These are phyloP conservation scores for Tilletia horrida DNA, from an alignment of 1,284 basidiomycete species.

Conservation along the genomic window DNA sequence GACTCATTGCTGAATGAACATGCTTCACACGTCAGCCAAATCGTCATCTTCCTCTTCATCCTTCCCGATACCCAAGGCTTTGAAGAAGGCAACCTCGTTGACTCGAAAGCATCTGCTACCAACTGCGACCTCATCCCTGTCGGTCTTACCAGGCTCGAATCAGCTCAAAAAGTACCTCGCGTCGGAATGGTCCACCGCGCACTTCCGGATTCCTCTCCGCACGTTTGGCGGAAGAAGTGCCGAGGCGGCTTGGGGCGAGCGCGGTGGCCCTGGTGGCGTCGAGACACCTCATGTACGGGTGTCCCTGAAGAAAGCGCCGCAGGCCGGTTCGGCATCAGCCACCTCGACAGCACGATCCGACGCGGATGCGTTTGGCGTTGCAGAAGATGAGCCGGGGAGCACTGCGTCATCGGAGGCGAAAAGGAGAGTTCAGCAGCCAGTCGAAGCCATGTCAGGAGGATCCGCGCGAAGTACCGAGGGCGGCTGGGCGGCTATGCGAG, in stretches of 20 bases:
- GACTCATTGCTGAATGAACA: not conserved
- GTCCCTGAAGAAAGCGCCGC: not conserved
- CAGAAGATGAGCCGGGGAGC: too few species aligned
- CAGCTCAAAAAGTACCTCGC: constrained; percentile 32
- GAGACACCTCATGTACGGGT: constrained; percentile 16
- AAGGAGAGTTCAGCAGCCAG: not conserved
- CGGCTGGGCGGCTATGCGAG: constrained; percentile 43
- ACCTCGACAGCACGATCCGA: too few species aligned
- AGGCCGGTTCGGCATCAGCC: too few species aligned
- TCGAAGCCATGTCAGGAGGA: constrained; percentile 10
- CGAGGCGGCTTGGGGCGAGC: constrained; percentile 17
- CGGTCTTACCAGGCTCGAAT: not conserved
- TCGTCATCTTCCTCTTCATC: constrained; percentile 7
- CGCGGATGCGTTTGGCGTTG: too few species aligned
- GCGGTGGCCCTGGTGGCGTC: constrained; percentile 14
- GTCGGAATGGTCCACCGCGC: constrained; percentile 44
- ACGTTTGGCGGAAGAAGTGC: constrained; percentile 30
- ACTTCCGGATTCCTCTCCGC: constrained; percentile 42
- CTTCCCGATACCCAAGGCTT: constrained; percentile 16
- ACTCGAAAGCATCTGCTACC: not conserved
- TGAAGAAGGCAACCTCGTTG: constrained; percentile 4
- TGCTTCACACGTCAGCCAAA: not conserved
- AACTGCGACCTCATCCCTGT: constrained; percentile 12
- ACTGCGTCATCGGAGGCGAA: too few species aligned
- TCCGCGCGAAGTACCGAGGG: constrained; percentile 33